phyloP scores from a whole-genome alignment of 2,329 filamentous ascomycete genomes.

The Fusarium sp. region DNA sequence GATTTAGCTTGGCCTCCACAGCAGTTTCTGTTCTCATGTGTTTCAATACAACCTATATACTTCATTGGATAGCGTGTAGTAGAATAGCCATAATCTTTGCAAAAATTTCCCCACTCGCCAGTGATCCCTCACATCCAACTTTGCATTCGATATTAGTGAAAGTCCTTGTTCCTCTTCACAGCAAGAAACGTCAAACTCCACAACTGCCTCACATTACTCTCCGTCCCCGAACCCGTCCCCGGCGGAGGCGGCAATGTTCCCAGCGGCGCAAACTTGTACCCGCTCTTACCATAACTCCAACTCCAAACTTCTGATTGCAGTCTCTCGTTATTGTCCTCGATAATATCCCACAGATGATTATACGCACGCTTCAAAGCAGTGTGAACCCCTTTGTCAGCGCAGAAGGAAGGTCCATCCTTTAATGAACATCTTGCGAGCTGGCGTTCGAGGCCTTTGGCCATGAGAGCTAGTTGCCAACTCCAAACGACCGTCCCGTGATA shows the following conservation, averaged over 20 bases:
- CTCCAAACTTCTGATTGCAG: conserved; percentile 73
- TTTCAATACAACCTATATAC: too few species aligned
- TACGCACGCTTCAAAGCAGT: conserved; percentile 65
- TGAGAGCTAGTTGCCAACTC: conserved; percentile 75
- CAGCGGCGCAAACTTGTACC: conserved; percentile 42
- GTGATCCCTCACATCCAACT: accelerated
- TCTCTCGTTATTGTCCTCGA: conserved; percentile 65
- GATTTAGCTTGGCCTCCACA: too few species aligned
- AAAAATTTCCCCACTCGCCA: accelerated
- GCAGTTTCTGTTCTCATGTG: too few species aligned
- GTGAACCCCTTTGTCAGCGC: conserved; percentile 58
- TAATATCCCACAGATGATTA: conserved; percentile 71
- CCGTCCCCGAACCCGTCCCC: conserved; percentile 24
- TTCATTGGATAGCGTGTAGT: too few species aligned
- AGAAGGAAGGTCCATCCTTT: conserved; percentile 61
- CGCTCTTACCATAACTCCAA: conserved; percentile 63
- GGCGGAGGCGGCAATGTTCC: conserved; percentile 38
- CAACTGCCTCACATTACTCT: conserved; percentile 40
- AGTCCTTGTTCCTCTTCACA: conserved; percentile 20
- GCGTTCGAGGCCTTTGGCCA: conserved; percentile 70
- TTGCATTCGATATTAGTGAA: neutral
- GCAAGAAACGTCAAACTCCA: conserved; percentile 42
- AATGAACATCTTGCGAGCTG: conserved; percentile 67
- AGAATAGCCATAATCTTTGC: too few species aligned
- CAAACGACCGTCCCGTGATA: conserved; percentile 75